Evolutionary conservation across 805 yeast species (phyloP).

Genomic region (Wickerhamiella brachini): DNA sequence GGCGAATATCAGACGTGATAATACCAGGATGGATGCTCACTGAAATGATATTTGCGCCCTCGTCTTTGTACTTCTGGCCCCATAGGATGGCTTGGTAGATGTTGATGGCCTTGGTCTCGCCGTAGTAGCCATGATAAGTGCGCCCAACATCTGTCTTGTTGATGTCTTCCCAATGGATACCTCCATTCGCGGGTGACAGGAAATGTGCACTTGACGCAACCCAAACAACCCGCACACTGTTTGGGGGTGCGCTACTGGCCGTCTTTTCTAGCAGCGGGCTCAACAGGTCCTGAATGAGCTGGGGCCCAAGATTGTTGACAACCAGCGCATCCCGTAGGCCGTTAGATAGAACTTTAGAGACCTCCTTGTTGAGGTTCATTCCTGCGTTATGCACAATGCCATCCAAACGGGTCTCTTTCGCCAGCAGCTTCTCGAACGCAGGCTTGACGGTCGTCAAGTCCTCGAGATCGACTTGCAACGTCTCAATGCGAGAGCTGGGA

Average conservation of each 20-base stretch:
- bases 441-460: slow-evolving; percentile 32
- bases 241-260: slow-evolving; percentile 20
- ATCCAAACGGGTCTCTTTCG: slow-evolving; percentile 22
- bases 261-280: slow-evolving; percentile 27
- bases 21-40: slow-evolving; percentile 32
- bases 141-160: slow-evolving; percentile 16
- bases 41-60: slow-evolving; percentile 18
- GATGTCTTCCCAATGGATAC: slow-evolving; percentile 30
- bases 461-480: slow-evolving; percentile 15
- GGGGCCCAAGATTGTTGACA: slow-evolving; percentile 35
- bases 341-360: slow-evolving; percentile 2
- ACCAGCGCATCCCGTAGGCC: slow-evolving; percentile 27
- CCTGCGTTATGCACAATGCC: slow-evolving; percentile 29
- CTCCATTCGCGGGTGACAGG: slow-evolving; percentile 23
- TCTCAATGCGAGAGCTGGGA: slow-evolving; percentile 10
- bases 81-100: slow-evolving; percentile 28
- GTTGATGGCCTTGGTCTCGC: slow-evolving; percentile 35
- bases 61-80: slow-evolving; percentile 22
- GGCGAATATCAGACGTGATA: slow-evolving; percentile 27
- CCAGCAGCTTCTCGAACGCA: slow-evolving; percentile 24
- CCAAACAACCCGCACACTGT: slow-evolving; percentile 31
- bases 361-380: slow-evolving; percentile 4
- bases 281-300: slow-evolving; percentile 26
- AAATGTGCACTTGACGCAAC: slow-evolving; percentile 31
- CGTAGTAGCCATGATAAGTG: slow-evolving; percentile 23